Evolutionary conservation across 805 yeast species (phyloP).

Genomic region (Millerozyma miso): DNA sequence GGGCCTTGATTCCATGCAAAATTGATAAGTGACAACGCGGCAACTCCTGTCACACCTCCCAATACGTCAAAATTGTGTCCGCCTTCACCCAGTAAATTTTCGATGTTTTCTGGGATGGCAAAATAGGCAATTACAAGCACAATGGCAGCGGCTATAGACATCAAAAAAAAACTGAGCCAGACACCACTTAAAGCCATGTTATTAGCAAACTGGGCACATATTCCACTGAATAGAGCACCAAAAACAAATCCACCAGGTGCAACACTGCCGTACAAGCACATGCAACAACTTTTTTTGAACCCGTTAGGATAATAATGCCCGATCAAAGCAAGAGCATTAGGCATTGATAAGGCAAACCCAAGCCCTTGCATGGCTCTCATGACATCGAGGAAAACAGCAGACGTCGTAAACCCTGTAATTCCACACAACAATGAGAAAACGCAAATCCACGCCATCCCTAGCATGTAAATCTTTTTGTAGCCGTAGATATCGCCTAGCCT

Average conservation of each 20-base stretch:
- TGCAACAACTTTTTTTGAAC: slow-evolving; percentile 14
- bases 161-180: slow-evolving; percentile 32
- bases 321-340: slow-evolving; percentile 29
- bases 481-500: slow-evolving; percentile 34
- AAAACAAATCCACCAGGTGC: slow-evolving; percentile 31
- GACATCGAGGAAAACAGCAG: slow-evolving; percentile 22
- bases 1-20: slow-evolving; percentile 79
- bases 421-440: slow-evolving; percentile 23
- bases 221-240: slow-evolving; percentile 24
- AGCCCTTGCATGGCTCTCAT: slow-evolving; percentile 32
- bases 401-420: slow-evolving; percentile 20
- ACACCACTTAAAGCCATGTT: slow-evolving; percentile 6
- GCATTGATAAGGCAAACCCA: slow-evolving; percentile 32
- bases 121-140: slow-evolving; percentile 16
- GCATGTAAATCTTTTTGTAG: slow-evolving; percentile 23
- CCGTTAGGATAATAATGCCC: slow-evolving; percentile 27
- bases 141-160: slow-evolving; percentile 16
- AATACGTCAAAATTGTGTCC: slow-evolving; percentile 18
- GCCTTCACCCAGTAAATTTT: slow-evolving; percentile 5
- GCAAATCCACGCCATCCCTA: slow-evolving; percentile 22
- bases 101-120: slow-evolving; percentile 27
- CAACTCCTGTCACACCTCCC: slow-evolving; percentile 49
- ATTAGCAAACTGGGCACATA: slow-evolving; percentile 14
- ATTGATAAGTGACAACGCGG: slow-evolving; percentile 59
- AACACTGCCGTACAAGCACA: slow-evolving; percentile 31